These are phyloP conservation scores for Phialocephala sp. DNA, from an alignment of 2,329 filamentous ascomycete species.

Conservation along the genomic window DNA sequence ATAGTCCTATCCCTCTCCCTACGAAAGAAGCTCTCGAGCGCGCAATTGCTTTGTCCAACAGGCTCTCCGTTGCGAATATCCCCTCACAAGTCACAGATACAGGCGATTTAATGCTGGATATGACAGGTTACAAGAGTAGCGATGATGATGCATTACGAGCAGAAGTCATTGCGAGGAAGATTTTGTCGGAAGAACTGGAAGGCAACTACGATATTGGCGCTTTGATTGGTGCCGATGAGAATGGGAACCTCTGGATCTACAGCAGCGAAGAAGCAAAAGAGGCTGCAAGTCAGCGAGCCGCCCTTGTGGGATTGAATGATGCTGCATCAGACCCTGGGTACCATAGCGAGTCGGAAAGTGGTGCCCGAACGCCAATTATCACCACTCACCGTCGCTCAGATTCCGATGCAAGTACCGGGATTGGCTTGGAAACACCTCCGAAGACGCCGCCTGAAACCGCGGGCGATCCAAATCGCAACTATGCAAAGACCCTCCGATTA, in stretches of 20 bases:
- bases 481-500: conserved; percentile 93
- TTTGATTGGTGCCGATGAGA: conserved; percentile 91
- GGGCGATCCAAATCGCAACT: conserved; percentile 80
- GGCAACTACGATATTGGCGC: conserved; percentile 96
- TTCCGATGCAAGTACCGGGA: conserved; percentile 60
- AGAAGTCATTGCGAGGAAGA: conserved; percentile 90
- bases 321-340: conserved; percentile 92
- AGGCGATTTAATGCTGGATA: conserved; percentile 96
- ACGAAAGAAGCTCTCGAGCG: conserved; percentile 79
- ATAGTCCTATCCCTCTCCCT: conserved; percentile 77
- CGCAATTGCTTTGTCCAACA: conserved; percentile 83
- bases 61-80: conserved; percentile 88
- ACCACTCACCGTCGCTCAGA: conserved; percentile 64
- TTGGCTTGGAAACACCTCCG: conserved; percentile 66
- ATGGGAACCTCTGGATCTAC: conserved; percentile 99
- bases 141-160: conserved; percentile 91
- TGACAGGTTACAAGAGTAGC: conserved; percentile 94
- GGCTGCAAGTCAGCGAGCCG: conserved; percentile 72
- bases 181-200: conserved; percentile 89
- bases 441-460: conserved; percentile 68
- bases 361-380: conserved; percentile 52
- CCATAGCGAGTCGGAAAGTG: conserved; percentile 82
- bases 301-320: conserved; percentile 60
- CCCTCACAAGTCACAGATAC: conserved; percentile 89
- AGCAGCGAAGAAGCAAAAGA: conserved; percentile 96